phyloP scores from a whole-genome alignment of 2,329 filamentous ascomycete species.

The Neonectria neomacrospora region DNA sequence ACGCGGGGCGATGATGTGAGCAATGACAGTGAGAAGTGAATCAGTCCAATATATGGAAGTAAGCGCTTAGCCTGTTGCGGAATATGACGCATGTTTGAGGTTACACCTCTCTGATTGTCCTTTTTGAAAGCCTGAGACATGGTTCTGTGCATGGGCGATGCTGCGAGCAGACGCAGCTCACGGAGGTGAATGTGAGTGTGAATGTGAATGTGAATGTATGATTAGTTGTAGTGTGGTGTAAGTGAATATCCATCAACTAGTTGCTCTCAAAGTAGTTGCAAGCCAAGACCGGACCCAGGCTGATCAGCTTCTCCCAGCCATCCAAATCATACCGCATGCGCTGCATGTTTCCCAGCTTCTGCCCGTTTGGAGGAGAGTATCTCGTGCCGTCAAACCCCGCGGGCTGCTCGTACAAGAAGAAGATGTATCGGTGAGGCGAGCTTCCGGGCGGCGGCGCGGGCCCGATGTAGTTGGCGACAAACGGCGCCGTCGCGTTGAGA shows the following conservation, averaged over 20 bases:
- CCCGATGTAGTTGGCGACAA: conserved; percentile 54
- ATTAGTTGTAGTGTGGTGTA: too few species aligned
- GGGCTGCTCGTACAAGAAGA: conserved; percentile 62
- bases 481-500: conserved; percentile 33
- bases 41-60: neutral
- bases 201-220: too few species aligned
- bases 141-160: too few species aligned
- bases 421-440: conserved; percentile 60
- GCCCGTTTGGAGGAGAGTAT: conserved; percentile 49
- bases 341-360: conserved; percentile 48
- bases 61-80: neutral
- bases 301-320: conserved; percentile 57
- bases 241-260: neutral
- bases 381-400: conserved; percentile 30
- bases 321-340: conserved; percentile 58
- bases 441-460: conserved; percentile 59
- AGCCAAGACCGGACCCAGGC: conserved; percentile 51
- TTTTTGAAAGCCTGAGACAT: too few species aligned
- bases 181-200: too few species aligned
- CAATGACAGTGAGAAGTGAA: neutral
- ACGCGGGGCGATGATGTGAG: neutral
- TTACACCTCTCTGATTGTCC: too few species aligned
- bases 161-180: too few species aligned
- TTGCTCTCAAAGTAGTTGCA: conserved; percentile 35
- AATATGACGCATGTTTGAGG: neutral